A percentile compares a stretch with the other conserved stretches of the same genome.
phyloP scores from a whole-genome alignment of 306 rosid species.

The Vachellia pachyceras region DNA sequence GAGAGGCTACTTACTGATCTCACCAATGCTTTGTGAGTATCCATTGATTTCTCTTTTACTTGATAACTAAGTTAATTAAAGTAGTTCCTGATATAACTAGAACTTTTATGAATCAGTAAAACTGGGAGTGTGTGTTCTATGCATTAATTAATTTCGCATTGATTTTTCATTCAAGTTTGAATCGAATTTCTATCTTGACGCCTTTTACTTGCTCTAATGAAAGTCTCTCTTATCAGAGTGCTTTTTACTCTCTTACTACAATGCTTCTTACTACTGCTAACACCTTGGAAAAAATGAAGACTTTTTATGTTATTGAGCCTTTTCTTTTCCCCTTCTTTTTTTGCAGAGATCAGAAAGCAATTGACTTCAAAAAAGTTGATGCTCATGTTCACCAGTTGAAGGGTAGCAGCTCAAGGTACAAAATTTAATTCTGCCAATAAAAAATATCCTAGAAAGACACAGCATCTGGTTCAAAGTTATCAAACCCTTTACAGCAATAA shows the following conservation, averaged over 20 bases:
- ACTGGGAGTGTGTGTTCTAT: neutral
- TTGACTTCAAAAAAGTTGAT: constrained; percentile 90
- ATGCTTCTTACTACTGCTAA: neutral
- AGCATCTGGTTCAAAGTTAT: constrained; percentile 12
- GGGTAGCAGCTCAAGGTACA: constrained; percentile 98
- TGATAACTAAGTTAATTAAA: neutral
- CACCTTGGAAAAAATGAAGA: constrained; percentile 25
- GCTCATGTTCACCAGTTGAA: constrained; percentile 96
- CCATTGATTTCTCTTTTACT: constrained; percentile 2
- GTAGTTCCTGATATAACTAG: neutral
- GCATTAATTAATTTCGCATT: neutral
- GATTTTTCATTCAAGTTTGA: neutral
- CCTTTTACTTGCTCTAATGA: neutral
- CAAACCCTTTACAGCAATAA: constrained; percentile 1
- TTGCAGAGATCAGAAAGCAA: constrained; percentile 68
- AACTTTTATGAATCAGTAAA: neutral
- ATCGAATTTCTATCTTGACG: neutral
- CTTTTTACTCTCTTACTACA: too few relatives aligned
- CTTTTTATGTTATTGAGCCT: constrained; percentile 33
- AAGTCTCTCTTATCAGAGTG: neutral
- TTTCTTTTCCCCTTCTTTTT: constrained; percentile 32
- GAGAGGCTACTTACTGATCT: constrained; percentile 95
- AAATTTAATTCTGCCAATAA: constrained; percentile 14
- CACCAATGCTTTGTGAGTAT: constrained; percentile 72
- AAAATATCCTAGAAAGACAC: neutral